Percentiles rank a stretch among this genome's conserved stretches.
These are phyloP conservation scores for Paracoccidioides brasiliensis DNA, from an alignment of 2,329 filamentous ascomycete species.

Conservation along the genomic window DNA sequence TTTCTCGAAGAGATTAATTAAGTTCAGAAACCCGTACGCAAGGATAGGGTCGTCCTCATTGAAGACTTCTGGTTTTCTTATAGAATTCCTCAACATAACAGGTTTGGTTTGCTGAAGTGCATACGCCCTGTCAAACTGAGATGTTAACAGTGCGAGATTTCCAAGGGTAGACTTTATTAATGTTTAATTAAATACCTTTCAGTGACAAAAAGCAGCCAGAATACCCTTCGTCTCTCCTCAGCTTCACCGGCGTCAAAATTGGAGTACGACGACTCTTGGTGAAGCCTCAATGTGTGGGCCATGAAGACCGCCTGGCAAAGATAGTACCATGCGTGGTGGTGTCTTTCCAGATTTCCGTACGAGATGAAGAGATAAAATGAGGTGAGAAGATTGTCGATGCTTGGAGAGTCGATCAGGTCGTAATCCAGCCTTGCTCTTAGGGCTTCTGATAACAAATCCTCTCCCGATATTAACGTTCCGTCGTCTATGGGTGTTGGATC, in stretches of 20 bases:
- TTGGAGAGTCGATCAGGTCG: conserved; percentile 30
- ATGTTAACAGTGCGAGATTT: conserved; percentile 1
- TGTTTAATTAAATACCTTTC: conserved; percentile 44
- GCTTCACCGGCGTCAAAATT: conserved; percentile 39
- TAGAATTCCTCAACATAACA: conserved; percentile 55
- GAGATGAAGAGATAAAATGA: conserved; percentile 68
- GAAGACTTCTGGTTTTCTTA: conserved; percentile 48
- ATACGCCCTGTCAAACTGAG: conserved; percentile 44
- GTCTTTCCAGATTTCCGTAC: conserved; percentile 56
- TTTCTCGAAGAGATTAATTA: conserved; percentile 29
- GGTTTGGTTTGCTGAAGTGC: conserved; percentile 58
- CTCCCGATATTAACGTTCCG: conserved; percentile 49
- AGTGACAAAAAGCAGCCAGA: conserved; percentile 59
- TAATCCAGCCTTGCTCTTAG: conserved; percentile 32
- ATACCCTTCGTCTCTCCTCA: conserved; percentile 52
- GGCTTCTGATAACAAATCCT: conserved; percentile 53
- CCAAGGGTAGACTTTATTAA: not conserved
- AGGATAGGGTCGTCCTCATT: conserved; percentile 41
- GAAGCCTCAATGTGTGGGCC: conserved; percentile 30
- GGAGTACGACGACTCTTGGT: conserved; percentile 40
- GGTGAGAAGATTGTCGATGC: conserved; percentile 41
- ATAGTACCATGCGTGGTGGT: conserved; percentile 68
- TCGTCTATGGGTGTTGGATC: conserved; percentile 38
- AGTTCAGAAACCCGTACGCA: conserved; percentile 28
- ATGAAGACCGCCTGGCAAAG: conserved; percentile 65